Conservation (phyloP, 495 filamentous ascomycete species). For the Talaromyces borbonicus region DNA sequence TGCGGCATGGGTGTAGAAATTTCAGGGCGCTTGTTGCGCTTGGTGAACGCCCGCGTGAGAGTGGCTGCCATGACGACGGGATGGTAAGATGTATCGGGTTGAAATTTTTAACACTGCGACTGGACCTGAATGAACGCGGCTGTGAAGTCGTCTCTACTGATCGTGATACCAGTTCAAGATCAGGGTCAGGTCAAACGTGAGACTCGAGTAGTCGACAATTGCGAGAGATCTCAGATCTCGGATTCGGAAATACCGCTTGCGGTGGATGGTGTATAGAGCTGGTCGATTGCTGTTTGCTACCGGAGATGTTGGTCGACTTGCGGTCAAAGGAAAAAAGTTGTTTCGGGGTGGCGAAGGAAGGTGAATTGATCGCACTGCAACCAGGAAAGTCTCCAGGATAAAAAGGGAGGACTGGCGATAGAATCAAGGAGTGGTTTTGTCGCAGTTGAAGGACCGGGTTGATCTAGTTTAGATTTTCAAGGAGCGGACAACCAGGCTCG, state of each 20-base stretch:
- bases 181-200: background rate
- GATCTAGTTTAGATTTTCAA: too few relatives aligned
- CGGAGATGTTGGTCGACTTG: too few relatives aligned
- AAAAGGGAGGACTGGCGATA: background rate
- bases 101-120: background rate
- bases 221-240: conserved; percentile 6
- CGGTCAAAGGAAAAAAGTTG: background rate
- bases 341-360: background rate
- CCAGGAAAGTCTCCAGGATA: background rate
- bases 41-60: conserved; percentile 60
- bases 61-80: conserved; percentile 27
- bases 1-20: conserved; percentile 39
- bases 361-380: conserved; percentile 8
- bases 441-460: too few relatives aligned
- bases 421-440: background rate
- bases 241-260: background rate
- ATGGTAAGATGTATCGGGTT: background rate
- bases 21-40: conserved; percentile 41
- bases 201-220: background rate
- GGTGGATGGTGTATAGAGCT: background rate
- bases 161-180: conserved; percentile 4
- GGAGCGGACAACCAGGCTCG: too few relatives aligned
- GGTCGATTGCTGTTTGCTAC: too few relatives aligned
- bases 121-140: too few relatives aligned
- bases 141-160: too few relatives aligned